Percentiles rank a stretch among this genome's conserved stretches.
Conservation (phyloP, 306 rosid genomes). For the Datisca glomerata region DNA sequence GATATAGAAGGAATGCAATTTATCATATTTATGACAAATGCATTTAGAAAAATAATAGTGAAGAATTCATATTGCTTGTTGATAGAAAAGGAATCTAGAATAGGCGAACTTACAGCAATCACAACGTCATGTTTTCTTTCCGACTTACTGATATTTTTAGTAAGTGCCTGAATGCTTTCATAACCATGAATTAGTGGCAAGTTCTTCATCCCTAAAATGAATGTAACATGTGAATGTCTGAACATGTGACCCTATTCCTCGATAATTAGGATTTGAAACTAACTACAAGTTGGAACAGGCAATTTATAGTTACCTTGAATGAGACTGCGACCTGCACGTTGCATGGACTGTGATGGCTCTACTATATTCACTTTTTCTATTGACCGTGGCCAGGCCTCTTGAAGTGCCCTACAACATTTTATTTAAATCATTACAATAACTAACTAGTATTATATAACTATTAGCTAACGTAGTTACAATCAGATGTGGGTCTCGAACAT, state of each 20-base stretch:
- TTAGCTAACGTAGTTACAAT: neutral
- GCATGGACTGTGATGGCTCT: constrained; percentile 95
- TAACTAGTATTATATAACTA: neutral
- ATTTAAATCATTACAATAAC: constrained; percentile 12
- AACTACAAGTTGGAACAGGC: neutral
- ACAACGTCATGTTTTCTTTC: constrained; percentile 89
- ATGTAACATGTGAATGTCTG: constrained; percentile 5
- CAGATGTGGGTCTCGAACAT: neutral
- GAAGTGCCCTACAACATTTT: constrained; percentile 60
- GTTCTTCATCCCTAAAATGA: constrained; percentile 55
- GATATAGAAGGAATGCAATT: too few relatives aligned
- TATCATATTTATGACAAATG: constrained; percentile 1
- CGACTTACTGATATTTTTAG: constrained; percentile 47
- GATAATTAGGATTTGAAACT: too few relatives aligned
- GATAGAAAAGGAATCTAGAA: too few relatives aligned
- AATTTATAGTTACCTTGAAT: constrained; percentile 42
- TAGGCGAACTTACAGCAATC: constrained; percentile 95
- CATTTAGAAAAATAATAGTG: neutral
- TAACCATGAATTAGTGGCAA: constrained; percentile 91
- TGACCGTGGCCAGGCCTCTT: constrained; percentile 83
- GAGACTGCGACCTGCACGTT: constrained; percentile 73
- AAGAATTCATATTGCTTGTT: neutral
- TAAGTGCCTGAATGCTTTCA: constrained; percentile 64
- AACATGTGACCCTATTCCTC: neutral
- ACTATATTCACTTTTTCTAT: constrained; percentile 63